Evolutionary conservation across 208 protist genomes (phyloP), one percentile per base, ranked within the genome.

Genomic region (Acanthamoeba triangularis): DNA sequence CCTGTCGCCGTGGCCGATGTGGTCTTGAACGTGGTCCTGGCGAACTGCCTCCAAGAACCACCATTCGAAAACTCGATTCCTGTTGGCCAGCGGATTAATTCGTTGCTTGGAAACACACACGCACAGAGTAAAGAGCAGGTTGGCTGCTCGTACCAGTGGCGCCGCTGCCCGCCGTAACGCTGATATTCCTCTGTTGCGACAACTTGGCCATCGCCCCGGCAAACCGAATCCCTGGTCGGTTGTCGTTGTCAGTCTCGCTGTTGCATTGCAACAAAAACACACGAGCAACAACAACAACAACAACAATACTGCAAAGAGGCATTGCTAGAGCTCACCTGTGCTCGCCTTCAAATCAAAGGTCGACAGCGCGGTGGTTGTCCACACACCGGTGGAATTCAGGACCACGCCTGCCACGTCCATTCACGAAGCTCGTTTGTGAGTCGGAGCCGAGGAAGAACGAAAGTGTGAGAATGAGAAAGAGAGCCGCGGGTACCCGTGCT

Each of bases 41-140:
- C 8, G 49, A 88, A 88, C 80, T 88, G 80, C 5, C 25, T 20
- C 80, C 80, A 88, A 10, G 28, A 41, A 14, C 80, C 80, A 4
- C 80, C 80, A 25, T 30, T n/a, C 6, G 80, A 63, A n/a, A 88
- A 88, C 0, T 88, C 80, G 49, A 88, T 63, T 5, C 80, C 78
- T 84, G 20, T 33, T 10, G 63, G 10, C 3, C 14, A 74, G 37
- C 0, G 5, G 72, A 4, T 20, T 25, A 82, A 82, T 8, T 3
- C 4, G 10, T 6, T 14, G n/a, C 1, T 33, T 65, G 59, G 20
- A 65, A 16, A 65, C 25, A 5, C 59, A 56, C 52, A 54, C 49
- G 49, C 49, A 13, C 49, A 54, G 13, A 54, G 63, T 10, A 78
- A 14, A 28, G 2, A 78, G 14, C 69, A 28, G 30, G n/a, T 8